These are phyloP conservation scores for Inga leiocalycina DNA, from an alignment of 306 rosid genomes.

Conservation along the genomic window DNA sequence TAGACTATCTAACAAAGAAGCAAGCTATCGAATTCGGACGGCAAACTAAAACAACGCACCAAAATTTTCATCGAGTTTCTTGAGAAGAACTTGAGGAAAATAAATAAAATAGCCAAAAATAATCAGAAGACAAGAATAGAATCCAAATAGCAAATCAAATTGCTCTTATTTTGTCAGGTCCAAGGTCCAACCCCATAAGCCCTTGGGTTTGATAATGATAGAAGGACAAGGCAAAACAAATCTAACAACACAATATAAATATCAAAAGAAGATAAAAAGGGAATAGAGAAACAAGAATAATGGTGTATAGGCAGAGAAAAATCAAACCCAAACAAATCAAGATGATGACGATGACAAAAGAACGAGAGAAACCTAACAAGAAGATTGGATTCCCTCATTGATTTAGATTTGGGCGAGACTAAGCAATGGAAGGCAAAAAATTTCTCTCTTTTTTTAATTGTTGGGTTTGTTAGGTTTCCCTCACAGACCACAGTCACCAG, in stretches of 20 bases:
- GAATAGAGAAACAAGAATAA: background rate
- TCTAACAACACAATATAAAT: background rate
- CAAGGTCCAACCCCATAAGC: slow-evolving; percentile 17
- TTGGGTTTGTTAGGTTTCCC: background rate
- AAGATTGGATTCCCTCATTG: background rate
- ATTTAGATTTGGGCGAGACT: background rate
- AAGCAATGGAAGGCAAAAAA: background rate
- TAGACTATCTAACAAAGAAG: slow-evolving; percentile 45
- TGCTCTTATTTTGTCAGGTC: background rate
- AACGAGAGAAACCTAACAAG: slow-evolving; percentile 35
- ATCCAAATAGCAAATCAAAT: slow-evolving; percentile 45
- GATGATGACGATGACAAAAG: slow-evolving; percentile 26
- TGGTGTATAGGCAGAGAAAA: slow-evolving; percentile 1
- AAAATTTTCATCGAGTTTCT: slow-evolving; percentile 65
- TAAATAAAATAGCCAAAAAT: slow-evolving; percentile 20
- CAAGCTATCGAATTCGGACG: slow-evolving; percentile 68
- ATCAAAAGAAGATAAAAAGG: slow-evolving; percentile 19
- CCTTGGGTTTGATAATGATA: slow-evolving; percentile 27
- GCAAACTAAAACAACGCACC: slow-evolving; percentile 82
- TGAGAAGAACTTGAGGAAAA: slow-evolving; percentile 30
- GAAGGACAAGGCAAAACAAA: background rate
- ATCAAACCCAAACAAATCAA: slow-evolving; percentile 3
- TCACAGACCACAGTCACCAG: background rate
- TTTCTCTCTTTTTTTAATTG: background rate
- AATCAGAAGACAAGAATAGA: background rate